Conservation (phyloP, 345 rosid species). For the Rhodamnia rubescens region DNA sequence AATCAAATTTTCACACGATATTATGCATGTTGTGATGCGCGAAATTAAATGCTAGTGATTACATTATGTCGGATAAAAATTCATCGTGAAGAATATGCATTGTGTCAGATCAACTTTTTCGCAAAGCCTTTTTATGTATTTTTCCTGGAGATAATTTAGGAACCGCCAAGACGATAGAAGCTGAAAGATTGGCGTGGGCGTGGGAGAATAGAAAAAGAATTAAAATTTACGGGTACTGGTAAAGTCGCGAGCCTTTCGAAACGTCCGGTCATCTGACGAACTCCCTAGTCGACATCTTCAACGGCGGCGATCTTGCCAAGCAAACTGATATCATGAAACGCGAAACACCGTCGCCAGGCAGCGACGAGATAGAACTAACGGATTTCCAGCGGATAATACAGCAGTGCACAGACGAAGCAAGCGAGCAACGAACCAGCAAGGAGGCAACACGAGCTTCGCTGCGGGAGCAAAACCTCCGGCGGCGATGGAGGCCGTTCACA, state of each 20-base stretch:
- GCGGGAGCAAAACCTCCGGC: background rate
- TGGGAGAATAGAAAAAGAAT: background rate
- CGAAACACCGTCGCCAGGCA: background rate
- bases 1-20: too few relatives aligned
- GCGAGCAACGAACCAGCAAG: background rate
- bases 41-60: too few relatives aligned
- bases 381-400: background rate
- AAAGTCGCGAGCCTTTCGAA: background rate
- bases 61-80: too few relatives aligned
- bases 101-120: too few relatives aligned
- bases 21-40: too few relatives aligned
- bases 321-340: background rate
- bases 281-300: background rate
- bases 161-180: background rate
- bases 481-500: conserved; percentile 45
- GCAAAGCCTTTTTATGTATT: too few relatives aligned
- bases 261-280: background rate
- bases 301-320: background rate
- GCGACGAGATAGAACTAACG: background rate
- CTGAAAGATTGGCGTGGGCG: background rate
- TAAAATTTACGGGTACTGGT: background rate
- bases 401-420: background rate
- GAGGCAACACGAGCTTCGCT: background rate
- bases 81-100: too few relatives aligned
- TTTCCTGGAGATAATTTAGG: too few relatives aligned